A percentile compares a stretch with the other conserved stretches of the same genome.
phyloP scores from a whole-genome alignment of 2,329 filamentous ascomycete species.

The Ceratocystis lukuohia region DNA sequence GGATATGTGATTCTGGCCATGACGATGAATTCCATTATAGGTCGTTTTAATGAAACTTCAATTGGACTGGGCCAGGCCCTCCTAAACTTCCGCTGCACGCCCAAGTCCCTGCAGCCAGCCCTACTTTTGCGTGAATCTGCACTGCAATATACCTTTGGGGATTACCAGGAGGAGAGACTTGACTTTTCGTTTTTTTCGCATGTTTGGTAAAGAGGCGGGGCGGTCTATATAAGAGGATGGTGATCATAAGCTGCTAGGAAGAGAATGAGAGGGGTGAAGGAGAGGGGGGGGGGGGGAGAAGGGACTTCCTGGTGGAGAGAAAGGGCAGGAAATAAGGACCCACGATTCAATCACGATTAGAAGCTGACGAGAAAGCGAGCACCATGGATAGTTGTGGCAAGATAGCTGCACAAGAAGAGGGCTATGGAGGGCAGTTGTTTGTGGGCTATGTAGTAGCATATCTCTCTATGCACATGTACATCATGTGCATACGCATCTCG shows the following conservation, averaged over 20 bases:
- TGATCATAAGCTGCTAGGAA: not conserved
- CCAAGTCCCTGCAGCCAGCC: not conserved
- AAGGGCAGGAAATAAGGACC: no score
- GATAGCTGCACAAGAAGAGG: not conserved
- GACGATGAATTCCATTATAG: not conserved
- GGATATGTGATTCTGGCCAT: not conserved
- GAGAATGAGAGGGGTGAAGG: not conserved
- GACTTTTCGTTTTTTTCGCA: not conserved
- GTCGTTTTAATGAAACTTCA: not conserved
- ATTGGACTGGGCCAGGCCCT: not conserved
- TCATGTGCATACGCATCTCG: not conserved
- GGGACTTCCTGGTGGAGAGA: not conserved
- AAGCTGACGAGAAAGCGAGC: not conserved
- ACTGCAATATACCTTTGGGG: not conserved
- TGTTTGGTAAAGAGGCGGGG: conserved; percentile 5
- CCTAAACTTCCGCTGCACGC: not conserved
- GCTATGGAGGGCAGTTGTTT: not conserved
- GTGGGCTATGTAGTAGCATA: not conserved
- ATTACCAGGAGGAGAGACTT: not conserved
- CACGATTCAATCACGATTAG: not conserved
- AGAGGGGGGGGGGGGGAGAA: not conserved
- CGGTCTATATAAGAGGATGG: not conserved
- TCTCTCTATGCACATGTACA: not conserved
- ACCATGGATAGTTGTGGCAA: not conserved
- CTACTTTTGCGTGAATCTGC: not conserved